Evolutionary conservation across 31 red algal genomes (phyloP), one percentile per base, ranked within the genome.

Genomic region (Asparagopsis taxiformis): DNA sequence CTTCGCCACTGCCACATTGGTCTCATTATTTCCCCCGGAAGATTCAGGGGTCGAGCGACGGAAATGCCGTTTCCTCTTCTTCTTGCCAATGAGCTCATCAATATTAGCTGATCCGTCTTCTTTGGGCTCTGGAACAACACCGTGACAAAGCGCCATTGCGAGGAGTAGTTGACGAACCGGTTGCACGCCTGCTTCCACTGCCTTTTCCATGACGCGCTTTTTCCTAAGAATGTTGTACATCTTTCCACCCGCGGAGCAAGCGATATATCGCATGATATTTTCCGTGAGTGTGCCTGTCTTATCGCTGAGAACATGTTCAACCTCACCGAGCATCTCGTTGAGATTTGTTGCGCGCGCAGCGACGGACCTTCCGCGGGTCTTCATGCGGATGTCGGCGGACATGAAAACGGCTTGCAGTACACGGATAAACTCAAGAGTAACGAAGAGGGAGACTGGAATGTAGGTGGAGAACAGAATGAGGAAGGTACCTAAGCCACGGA

Each of bases 271-370:
- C 91, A 95, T 95, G 31, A 74, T 68, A 59, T 95, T 95, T 49
- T 90, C 85, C 0, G 91, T 95, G 22, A 95, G 70, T 2, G 91
- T 95, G 7, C 91, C 91, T 5, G 91, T 95, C 67, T 95, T 95
- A 56, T 95, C 91, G 29, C 77, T 84, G 35, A 88, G 75, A 32
- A 95, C 57, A 55, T 83, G 72, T 34, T 95, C 67, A 65, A 95
- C 61, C 32, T 80, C 72, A 21, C 84, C 91, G 10, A 95, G 73
- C 39, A 72, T 84, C 34, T 95, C 91, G 51, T 90, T 95, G 5
- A 95, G 59, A 57, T 88, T 89, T n/a, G 76, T 93, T 6, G 90
- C 84, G 44, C 70, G 61, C 3, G 91, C 79, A 0, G 65, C 68
- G 26, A 86, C 72, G 8, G 91, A 55, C 26, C 70, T 44, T 1